Evolutionary conservation across 495 filamentous ascomycete species (phyloP).

Genomic region (Pyrenula aspistea): DNA sequence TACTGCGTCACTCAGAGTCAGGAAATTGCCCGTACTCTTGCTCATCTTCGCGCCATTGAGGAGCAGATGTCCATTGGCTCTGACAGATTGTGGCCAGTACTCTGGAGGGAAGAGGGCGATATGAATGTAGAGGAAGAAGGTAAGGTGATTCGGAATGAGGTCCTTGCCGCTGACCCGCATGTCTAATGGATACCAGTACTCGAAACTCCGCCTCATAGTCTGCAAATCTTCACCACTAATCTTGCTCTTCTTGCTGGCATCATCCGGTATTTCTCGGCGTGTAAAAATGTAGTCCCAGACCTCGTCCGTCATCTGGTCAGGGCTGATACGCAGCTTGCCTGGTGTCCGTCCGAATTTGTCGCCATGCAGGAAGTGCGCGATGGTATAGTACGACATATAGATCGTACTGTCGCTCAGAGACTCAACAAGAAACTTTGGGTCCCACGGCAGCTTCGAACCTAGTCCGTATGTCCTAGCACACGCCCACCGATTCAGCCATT

Average conservation of each 20-base stretch:
- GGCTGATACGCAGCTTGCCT: slow-evolving; percentile 53
- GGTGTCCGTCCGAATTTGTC: slow-evolving; percentile 66
- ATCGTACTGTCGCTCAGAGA: slow-evolving; percentile 80
- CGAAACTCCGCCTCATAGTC: slow-evolving; percentile 77
- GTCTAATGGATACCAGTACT: slow-evolving; percentile 95
- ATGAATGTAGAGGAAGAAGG: slow-evolving; percentile 95
- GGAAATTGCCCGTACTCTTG: slow-evolving; percentile 91
- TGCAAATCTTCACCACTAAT: slow-evolving; percentile 61
- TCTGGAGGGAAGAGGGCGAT: slow-evolving; percentile 74
- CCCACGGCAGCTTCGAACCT: slow-evolving; percentile 94
- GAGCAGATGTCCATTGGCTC: slow-evolving; percentile 84
- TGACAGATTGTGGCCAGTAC: slow-evolving; percentile 74
- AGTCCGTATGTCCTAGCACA: slow-evolving; percentile 86
- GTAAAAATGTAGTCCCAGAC: slow-evolving; percentile 94
- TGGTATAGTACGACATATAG: slow-evolving; percentile 96
- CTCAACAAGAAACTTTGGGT: slow-evolving; percentile 83
- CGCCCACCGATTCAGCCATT: slow-evolving; percentile 93
- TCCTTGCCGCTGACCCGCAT: slow-evolving; percentile 77
- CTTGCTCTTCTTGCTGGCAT: slow-evolving; percentile 46
- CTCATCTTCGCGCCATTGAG: slow-evolving; percentile 96
- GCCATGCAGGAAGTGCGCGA: slow-evolving; percentile 75
- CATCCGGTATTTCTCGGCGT: slow-evolving; percentile 50
- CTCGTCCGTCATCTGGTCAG: slow-evolving; percentile 89
- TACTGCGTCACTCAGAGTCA: slow-evolving; percentile 76
- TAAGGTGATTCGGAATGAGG: slow-evolving; percentile 80